Evolutionary conservation across 768 basidiomycete genomes (phyloP), one percentile per base, ranked within the genome.

Genomic region (Phylloporus sp.): DNA sequence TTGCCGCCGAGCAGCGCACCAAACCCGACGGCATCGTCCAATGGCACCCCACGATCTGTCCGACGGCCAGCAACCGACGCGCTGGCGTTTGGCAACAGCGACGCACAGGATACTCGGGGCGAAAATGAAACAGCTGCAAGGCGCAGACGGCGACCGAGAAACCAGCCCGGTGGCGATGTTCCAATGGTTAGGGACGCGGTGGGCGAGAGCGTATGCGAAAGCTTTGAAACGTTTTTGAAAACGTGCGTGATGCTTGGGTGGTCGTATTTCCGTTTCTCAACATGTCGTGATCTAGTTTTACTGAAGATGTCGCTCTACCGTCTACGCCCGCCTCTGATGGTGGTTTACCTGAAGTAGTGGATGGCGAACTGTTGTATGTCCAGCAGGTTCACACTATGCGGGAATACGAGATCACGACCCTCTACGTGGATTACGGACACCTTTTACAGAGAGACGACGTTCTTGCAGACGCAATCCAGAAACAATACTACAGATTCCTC

Each of bases 351-450:
- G 76, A 79, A 17, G 67, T 70, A 4, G 63, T 63, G 3, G 77
- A 87, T 34, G 79, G 80, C 50, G 80, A 86, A 64, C 71, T 83
- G 41, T 76, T 88, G 48, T 97, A 98, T 64, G 73, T 97, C 59
- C 86, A 93, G 48, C 95, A 97, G 69, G 88, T 99, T 60, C 86
- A 89, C 65, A 87, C 82, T 32, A 92, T 99, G 91, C 85, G 88
- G 52, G 90, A 94, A 64, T 93, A 89, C 64, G 87, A 93, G 62
- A 76, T 96, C 43, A 90, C 91, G 9, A 98, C 95, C 0, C 84
- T 99, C 62, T 99, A 97, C 62, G 86, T 99, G 67, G 94, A 98
- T 71, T 98, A 86, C 50, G 79, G 82, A 9, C 93, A 99, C 64
- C 76, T 98, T 28, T 78, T 96, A 22, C 82, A 86, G 62, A 79